These are phyloP conservation scores for Cenchrus purpureus DNA, from an alignment of 176 grass and related monocot genomes.

Conservation along the genomic window DNA sequence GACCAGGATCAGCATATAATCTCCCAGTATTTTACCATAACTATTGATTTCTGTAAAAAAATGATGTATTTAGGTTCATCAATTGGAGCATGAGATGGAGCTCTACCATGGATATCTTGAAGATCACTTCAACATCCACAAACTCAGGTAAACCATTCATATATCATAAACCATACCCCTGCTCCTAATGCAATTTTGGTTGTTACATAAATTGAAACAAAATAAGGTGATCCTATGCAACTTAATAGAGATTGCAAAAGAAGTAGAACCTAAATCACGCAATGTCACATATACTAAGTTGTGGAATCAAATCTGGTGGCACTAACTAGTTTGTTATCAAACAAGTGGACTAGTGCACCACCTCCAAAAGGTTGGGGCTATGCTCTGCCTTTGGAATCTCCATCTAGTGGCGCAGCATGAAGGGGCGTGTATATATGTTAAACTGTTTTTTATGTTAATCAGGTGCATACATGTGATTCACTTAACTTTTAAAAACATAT, in stretches of 20 bases:
- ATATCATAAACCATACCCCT: background rate
- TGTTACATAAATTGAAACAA: background rate
- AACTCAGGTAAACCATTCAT: conserved; percentile 34
- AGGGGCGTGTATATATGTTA: background rate
- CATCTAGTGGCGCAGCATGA: conserved; percentile 18
- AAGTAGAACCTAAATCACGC: background rate
- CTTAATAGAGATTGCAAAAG: conserved; percentile 6
- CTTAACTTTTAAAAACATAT: background rate
- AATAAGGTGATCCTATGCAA: background rate
- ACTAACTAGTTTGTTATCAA: conserved; percentile 1
- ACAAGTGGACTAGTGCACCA: conserved; percentile 11
- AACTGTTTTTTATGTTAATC: background rate
- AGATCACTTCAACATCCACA: conserved; percentile 53
- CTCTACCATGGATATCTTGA: conserved; percentile 55
- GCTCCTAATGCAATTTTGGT: background rate
- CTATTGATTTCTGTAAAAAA: background rate
- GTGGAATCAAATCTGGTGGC: background rate
- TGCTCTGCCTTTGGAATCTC: conserved; percentile 30
- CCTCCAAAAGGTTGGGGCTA: conserved; percentile 27
- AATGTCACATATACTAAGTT: background rate
- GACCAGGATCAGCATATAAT: no score
- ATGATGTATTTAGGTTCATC: conserved; percentile 12
- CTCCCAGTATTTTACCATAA: background rate
- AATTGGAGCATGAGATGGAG: conserved; percentile 47
- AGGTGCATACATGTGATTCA: background rate